These are phyloP conservation scores for Gynochthodes officinalis DNA, from an alignment of 257 asterid species.

Conservation along the genomic window DNA sequence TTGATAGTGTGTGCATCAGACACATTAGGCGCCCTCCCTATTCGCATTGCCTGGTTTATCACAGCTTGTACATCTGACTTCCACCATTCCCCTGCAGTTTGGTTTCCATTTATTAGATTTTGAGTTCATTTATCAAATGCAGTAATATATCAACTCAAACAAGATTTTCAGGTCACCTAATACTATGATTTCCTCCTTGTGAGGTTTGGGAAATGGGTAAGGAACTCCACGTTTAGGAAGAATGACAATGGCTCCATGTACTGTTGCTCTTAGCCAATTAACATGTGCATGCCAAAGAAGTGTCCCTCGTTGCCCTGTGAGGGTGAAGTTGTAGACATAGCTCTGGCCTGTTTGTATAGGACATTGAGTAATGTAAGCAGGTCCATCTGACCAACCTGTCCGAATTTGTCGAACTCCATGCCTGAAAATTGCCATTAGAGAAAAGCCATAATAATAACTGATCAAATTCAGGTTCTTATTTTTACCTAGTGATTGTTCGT, in stretches of 20 bases:
- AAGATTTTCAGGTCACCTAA: constrained; percentile 43
- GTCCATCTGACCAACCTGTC: constrained; percentile 84
- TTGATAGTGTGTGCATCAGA: constrained; percentile 40
- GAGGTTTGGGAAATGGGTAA: constrained; percentile 73
- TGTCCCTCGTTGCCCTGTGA: constrained; percentile 69
- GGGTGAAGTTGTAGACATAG: constrained; percentile 55
- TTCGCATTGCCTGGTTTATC: constrained; percentile 32
- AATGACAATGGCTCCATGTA: constrained; percentile 72
- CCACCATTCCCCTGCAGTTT: constrained; percentile 42
- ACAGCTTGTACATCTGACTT: constrained; percentile 36
- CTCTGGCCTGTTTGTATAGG: constrained; percentile 69
- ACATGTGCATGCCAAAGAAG: constrained; percentile 72
- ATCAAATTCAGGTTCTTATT: not conserved
- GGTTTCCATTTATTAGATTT: not conserved
- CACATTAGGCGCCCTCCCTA: constrained; percentile 32
- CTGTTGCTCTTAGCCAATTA: constrained; percentile 71
- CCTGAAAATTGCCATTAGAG: constrained; percentile 33
- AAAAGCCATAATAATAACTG: not conserved
- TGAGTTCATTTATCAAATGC: not conserved
- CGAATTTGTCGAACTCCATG: constrained; percentile 70
- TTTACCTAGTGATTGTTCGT: not conserved
- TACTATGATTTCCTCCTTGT: constrained; percentile 54
- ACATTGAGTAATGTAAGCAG: constrained; percentile 67
- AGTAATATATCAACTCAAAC: not conserved
- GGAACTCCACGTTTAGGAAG: constrained; percentile 53